These are phyloP conservation scores for Penicillium sp. DNA, from an alignment of 2,329 filamentous ascomycete species.

Conservation along the genomic window DNA sequence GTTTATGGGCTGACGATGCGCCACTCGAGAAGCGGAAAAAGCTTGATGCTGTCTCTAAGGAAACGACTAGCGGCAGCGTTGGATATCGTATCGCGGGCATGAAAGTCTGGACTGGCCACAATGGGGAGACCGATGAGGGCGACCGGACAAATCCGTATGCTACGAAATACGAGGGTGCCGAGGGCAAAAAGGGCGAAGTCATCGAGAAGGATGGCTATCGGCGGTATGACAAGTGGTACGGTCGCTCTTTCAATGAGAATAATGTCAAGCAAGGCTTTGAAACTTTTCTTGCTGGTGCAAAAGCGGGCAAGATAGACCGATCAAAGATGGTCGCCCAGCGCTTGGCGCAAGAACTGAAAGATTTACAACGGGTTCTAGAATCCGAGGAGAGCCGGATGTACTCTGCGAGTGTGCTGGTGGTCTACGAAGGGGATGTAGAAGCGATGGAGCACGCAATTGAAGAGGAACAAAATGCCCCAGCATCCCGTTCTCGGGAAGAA, in stretches of 20 bases:
- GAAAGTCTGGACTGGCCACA: conserved; percentile 54
- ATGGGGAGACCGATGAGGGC: conserved; percentile 32
- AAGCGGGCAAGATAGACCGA: conserved; percentile 41
- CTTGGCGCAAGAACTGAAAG: conserved; percentile 41
- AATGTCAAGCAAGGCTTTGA: conserved; percentile 58
- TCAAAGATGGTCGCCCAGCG: conserved; percentile 45
- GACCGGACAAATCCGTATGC: conserved; percentile 34
- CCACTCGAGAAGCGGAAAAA: conserved; percentile 56
- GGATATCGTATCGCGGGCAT: conserved; percentile 66
- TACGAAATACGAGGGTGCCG: conserved; percentile 45
- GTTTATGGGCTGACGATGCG: conserved; percentile 76
- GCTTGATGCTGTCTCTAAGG: conserved; percentile 57
- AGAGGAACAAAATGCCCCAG: conserved; percentile 40
- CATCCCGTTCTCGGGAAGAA: conserved; percentile 27
- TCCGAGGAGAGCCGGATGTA: conserved; percentile 65
- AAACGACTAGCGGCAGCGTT: conserved; percentile 59
- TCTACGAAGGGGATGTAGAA: conserved; percentile 63
- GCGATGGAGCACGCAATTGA: conserved; percentile 52
- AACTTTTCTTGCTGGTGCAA: conserved; percentile 53
- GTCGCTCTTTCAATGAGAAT: conserved; percentile 55
- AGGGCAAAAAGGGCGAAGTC: conserved; percentile 44
- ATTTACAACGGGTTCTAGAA: conserved; percentile 50
- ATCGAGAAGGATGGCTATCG: conserved; percentile 54
- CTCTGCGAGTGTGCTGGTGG: conserved; percentile 61
- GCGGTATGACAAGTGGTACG: conserved; percentile 65